Percentiles rank a stretch among this genome's conserved stretches.
These are phyloP conservation scores for Wickerhamiella australiensis DNA, from an alignment of 805 yeast species.

Conservation along the genomic window DNA sequence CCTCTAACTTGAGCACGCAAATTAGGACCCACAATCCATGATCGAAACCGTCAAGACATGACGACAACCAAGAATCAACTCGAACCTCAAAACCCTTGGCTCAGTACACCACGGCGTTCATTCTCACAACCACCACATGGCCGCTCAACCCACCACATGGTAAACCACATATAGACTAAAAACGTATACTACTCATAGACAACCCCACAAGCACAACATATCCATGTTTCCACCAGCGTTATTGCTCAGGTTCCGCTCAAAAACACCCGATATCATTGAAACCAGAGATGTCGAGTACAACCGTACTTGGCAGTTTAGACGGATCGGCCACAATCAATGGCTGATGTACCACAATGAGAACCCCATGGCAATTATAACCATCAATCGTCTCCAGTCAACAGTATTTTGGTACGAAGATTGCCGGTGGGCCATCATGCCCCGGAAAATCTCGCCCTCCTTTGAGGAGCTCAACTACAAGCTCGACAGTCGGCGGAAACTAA, in stretches of 20 bases:
- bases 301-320: not conserved
- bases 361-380: not conserved
- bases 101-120: no score
- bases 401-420: constrained; percentile 5
- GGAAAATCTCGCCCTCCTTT: not conserved
- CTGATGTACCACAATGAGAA: not conserved
- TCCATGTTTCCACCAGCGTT: not conserved
- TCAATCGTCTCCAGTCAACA: not conserved
- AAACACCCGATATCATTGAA: not conserved
- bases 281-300: not conserved
- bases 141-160: no score
- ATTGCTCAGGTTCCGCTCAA: not conserved
- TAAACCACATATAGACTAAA: no score
- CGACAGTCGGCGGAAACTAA: constrained; percentile 2
- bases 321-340: constrained; percentile 3
- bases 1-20: no score
- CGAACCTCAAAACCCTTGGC: no score
- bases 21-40: no score
- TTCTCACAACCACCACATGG: no score
- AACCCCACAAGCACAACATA: not conserved
- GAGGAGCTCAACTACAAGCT: not conserved
- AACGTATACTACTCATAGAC: no score
- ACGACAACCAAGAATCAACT: no score
- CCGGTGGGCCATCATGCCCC: not conserved
- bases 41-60: no score